Percentiles rank a stretch among this genome's conserved stretches.
phyloP scores from a whole-genome alignment of 176 grass and related monocot species.

The Panicum miliaceum region DNA sequence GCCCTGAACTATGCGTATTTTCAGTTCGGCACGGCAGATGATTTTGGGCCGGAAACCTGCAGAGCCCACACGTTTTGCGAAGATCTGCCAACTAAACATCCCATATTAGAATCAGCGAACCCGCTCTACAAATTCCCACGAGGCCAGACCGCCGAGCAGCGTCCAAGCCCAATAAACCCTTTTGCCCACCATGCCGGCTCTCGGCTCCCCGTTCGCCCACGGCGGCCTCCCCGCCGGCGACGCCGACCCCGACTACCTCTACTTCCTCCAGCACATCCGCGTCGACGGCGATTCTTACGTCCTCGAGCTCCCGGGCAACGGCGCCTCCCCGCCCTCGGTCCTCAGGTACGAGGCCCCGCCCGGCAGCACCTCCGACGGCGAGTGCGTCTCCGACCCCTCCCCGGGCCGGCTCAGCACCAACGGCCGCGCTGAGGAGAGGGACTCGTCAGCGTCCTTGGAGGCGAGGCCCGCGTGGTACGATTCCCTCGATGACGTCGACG shows the following conservation, averaged over 20 bases:
- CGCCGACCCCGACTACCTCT: slow-evolving; percentile 61
- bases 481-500: slow-evolving; percentile 42
- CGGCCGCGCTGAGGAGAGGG: background rate
- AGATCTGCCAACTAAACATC: background rate
- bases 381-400: slow-evolving; percentile 51
- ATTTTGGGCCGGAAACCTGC: background rate
- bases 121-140: slow-evolving; percentile 8
- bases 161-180: slow-evolving; percentile 22
- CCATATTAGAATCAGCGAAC: background rate
- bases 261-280: slow-evolving; percentile 63
- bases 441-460: background rate
- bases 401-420: slow-evolving; percentile 9
- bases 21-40: background rate
- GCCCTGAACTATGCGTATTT: background rate
- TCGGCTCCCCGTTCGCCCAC: slow-evolving; percentile 24
- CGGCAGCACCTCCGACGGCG: slow-evolving; percentile 27
- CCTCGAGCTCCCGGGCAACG: slow-evolving; percentile 44
- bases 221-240: slow-evolving; percentile 40
- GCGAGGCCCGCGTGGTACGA: slow-evolving; percentile 28
- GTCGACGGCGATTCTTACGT: slow-evolving; percentile 56
- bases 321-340: slow-evolving; percentile 12
- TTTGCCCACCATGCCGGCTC: background rate
- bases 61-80: background rate
- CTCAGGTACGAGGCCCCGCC: slow-evolving; percentile 54
- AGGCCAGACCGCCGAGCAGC: background rate